A percentile compares a stretch with the other conserved stretches of the same genome.
Conservation (phyloP, 1,284 basidiomycete species). For the Bjerkandera adusta region DNA sequence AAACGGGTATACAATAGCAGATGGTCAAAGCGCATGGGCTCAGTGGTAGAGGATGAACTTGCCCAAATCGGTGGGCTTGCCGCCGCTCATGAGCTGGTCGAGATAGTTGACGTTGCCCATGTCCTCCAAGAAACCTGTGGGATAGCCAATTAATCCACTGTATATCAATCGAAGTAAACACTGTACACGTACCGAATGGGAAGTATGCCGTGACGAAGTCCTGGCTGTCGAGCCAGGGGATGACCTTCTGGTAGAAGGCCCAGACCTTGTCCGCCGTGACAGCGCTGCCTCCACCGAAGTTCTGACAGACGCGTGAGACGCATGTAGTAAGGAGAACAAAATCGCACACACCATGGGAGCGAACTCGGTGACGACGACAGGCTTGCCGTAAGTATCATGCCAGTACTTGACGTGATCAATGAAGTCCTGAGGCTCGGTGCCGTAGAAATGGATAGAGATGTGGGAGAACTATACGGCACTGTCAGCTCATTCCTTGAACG, state of each 20-base stretch:
- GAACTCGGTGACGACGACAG: conserved; percentile 69
- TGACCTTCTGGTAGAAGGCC: conserved; percentile 55
- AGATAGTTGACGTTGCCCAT: conserved; percentile 66
- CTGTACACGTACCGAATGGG: conserved; percentile 68
- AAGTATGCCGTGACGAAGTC: conserved; percentile 57
- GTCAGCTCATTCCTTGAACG: conserved; percentile 52
- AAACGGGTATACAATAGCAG: too few relatives aligned
- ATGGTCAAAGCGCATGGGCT: background rate
- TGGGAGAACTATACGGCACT: conserved; percentile 41
- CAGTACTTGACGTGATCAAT: conserved; percentile 49
- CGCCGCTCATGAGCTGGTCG: conserved; percentile 54
- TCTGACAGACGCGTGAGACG: conserved; percentile 32
- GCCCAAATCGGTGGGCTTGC: conserved; percentile 49
- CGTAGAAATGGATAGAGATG: conserved; percentile 63
- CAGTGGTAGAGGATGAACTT: conserved; percentile 31
- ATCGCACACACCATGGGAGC: conserved; percentile 52
- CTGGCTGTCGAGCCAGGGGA: conserved; percentile 54
- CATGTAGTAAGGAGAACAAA: conserved; percentile 13
- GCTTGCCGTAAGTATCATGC: conserved; percentile 43
- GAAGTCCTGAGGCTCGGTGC: conserved; percentile 46
- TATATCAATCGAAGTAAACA: background rate
- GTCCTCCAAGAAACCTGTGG: conserved; percentile 61
- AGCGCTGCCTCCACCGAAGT: conserved; percentile 64
- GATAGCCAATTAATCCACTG: background rate
- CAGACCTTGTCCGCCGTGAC: conserved; percentile 40